phyloP scores from a whole-genome alignment of 768 basidiomycete species.

The Serendipita indica region DNA sequence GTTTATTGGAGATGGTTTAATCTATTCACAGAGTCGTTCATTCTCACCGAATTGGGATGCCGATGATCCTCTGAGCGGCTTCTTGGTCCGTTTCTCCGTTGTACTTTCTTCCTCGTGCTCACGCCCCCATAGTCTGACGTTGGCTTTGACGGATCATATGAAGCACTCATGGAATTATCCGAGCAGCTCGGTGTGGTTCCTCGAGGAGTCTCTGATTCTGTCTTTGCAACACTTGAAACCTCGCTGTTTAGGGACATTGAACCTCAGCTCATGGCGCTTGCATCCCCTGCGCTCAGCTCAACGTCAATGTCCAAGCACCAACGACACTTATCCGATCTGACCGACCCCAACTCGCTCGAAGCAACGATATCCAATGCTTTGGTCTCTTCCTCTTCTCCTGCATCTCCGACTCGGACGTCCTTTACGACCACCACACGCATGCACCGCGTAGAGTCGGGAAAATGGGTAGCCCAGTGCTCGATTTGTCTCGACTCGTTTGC shows the following conservation, averaged over 20 bases:
- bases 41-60: neutral
- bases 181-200: slow-evolving; percentile 8
- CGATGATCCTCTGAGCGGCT: slow-evolving; percentile 3
- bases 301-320: neutral
- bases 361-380: neutral
- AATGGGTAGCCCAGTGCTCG: slow-evolving; percentile 7
- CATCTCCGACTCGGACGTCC: neutral
- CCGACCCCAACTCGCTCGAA: neutral
- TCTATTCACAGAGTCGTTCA: neutral
- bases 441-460: neutral
- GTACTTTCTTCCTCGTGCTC: neutral
- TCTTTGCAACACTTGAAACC: neutral
- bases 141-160: slow-evolving; percentile 6
- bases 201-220: neutral
- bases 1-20: neutral
- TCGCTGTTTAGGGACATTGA: neutral
- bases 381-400: neutral
- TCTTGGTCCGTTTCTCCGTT: neutral
- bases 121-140: neutral
- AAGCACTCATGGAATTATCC: neutral
- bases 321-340: neutral
- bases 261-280: neutral
- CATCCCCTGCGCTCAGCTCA: neutral
- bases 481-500: neutral
- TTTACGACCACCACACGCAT: neutral